Percentiles rank a stretch among this genome's conserved stretches.
phyloP scores from a whole-genome alignment of 2,329 filamentous ascomycete genomes.

The Sclerotinia spermophila region DNA sequence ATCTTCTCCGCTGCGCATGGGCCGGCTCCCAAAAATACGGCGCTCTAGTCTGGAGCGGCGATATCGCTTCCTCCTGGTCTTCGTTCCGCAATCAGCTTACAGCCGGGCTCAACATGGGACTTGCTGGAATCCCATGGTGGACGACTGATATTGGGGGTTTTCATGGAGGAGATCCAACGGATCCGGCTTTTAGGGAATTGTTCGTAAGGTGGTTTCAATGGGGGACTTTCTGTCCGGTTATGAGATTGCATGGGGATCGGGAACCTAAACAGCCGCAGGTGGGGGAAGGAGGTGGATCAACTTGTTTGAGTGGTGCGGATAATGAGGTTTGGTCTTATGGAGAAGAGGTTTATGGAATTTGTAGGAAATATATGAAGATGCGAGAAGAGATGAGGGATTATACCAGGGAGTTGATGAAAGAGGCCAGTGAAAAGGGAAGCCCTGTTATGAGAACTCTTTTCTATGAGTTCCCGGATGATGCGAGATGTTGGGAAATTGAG shows the following conservation, averaged over 20 bases:
- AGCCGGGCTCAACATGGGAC: conserved; percentile 62
- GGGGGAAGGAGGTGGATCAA: conserved; percentile 24
- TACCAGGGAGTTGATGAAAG: conserved; percentile 53
- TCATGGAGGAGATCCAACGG: conserved; percentile 57
- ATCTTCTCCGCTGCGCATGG: conserved; percentile 55
- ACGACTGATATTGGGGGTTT: conserved; percentile 70
- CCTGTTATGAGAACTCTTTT: conserved; percentile 62
- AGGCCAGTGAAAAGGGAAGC: conserved; percentile 56
- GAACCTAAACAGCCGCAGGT: conserved; percentile 52
- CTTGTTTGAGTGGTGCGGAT: conserved; percentile 43
- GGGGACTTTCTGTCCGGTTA: conserved; percentile 64
- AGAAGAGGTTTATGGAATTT: conserved; percentile 56
- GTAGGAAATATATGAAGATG: conserved; percentile 54
- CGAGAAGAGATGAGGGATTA: conserved; percentile 58
- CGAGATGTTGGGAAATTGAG: conserved; percentile 52
- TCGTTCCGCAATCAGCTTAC: conserved; percentile 57
- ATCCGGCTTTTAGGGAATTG: conserved; percentile 56
- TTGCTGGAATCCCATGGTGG: conserved; percentile 64
- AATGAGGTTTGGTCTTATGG: conserved; percentile 69
- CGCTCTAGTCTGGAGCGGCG: conserved; percentile 63
- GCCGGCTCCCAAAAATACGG: conserved; percentile 60
- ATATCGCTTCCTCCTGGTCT: conserved; percentile 62
- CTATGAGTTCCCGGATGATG: conserved; percentile 58
- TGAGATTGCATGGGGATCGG: conserved; percentile 63
- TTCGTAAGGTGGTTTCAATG: conserved; percentile 68